Evolutionary conservation across 1,284 basidiomycete species (phyloP), one percentile per base, ranked within the genome.

Genomic region (Porodaedalea pini): DNA sequence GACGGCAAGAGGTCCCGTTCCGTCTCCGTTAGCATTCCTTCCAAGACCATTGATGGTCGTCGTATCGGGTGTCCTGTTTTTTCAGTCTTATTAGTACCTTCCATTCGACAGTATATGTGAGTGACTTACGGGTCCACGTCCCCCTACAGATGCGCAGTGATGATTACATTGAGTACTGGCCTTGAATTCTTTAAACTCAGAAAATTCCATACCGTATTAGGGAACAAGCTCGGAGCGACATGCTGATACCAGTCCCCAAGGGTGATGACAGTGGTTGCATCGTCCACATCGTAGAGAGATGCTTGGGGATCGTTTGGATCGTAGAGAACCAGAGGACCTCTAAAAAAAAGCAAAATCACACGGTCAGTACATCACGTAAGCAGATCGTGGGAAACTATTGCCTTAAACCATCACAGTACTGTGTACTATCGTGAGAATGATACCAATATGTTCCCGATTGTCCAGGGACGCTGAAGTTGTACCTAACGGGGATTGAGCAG

Each of bases 1-100:
- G 8, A 71, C 68, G 19, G 70, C 63, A 19, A 69, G 66, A n/a
- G 55, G 29, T 0, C 61, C 59, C 13, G 15, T 5, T 25, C 65
- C 63, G 1, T 68, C 69, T 5, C 64, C 66, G 31, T 47, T 31
- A 11, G 48, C 7, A 39, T 66, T 69, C 2, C 71, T 66, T 4
- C 78, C 78, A 31, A 69, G 65, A 4, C 77, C 77, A 52, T 85
- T 85, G 67, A 86, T 80, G 2, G 83, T 66, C 0, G 77, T 80
- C 0, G 75, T 70, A 51, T 79, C 71, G 0, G 77, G 71, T 1
- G 70, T 66, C 1, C 60, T 61, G 19, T 13, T 13, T 25, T 2
- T 4, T 15, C 7, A 37, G 7, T n/a, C 11, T 27, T 50, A 19
- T n/a, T 3, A 40, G n/a, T n/a, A n/a, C 13, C 17, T 5, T 23